Conservation (phyloP, 768 basidiomycete species). For the Phaffia australis region DNA sequence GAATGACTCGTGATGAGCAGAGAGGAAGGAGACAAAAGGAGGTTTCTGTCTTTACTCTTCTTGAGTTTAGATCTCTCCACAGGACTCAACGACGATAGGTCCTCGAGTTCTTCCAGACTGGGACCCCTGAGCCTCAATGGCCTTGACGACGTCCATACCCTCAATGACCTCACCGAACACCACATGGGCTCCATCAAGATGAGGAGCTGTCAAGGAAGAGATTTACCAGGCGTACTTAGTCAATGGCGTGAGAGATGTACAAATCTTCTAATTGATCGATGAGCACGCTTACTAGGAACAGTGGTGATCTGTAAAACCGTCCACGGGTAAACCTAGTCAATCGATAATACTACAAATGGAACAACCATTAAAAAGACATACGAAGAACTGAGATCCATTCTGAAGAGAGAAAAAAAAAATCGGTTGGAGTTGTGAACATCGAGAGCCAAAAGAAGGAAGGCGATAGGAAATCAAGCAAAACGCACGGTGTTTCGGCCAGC, state of each 20-base stretch:
- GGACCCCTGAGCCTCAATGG: constrained; percentile 43
- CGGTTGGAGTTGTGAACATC: neutral
- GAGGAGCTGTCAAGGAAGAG: constrained; percentile 2
- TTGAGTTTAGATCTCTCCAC: too few species aligned
- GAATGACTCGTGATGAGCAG: too few species aligned
- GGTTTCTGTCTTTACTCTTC: too few species aligned
- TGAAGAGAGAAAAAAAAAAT: neutral
- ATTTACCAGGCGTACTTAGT: too few species aligned
- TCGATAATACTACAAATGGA: too few species aligned
- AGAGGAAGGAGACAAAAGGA: too few species aligned
- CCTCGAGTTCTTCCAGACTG: constrained; percentile 17
- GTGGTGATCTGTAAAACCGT: constrained; percentile 17
- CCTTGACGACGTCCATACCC: constrained; percentile 51
- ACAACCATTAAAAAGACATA: too few species aligned
- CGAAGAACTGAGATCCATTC: constrained; percentile 11
- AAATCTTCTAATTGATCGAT: neutral
- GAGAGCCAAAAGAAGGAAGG: neutral
- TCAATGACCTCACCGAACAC: constrained; percentile 26
- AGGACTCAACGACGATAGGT: constrained; percentile 3
- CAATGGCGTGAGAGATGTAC: neutral
- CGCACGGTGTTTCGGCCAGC: constrained; percentile 47
- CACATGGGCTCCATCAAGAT: constrained; percentile 25
- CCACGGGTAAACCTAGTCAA: too few species aligned
- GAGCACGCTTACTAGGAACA: constrained; percentile 11
- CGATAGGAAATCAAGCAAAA: constrained; percentile 36